Evolutionary conservation across 2,329 filamentous ascomycete genomes (phyloP), one percentile per base, ranked within the genome.

Genomic region (Cercospora berteroae): DNA sequence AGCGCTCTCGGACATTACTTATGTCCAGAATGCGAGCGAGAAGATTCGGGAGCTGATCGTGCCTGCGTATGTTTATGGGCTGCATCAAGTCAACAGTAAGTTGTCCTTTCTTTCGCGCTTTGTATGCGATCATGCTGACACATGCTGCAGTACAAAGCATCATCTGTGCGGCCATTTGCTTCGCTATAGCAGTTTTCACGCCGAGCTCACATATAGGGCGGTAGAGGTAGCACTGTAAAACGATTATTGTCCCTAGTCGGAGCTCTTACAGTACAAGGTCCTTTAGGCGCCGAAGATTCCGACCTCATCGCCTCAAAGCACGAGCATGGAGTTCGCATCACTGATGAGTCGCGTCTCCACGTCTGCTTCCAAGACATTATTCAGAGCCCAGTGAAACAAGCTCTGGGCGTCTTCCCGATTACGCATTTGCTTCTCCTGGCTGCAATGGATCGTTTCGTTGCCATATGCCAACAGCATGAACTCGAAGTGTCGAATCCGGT

Each of bases 1-100:
- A 18, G 80, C 80, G 1, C 76, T 80, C 29, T 78, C 77, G 0
- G 78, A 81, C 60, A 79, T 81, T 8, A 74, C 76, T 1, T 83
- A 81, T 65, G 78, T 83, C 5, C 73, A 72, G 39, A 66, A 71
- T 12, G 67, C 72, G 16, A 68, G 63, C 23, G 64, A 69, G 9
- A 44, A 65, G 16, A 69, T 75, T 2, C 61, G 71, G 25, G 50
- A 65, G 12, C 59, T 73, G 27, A 60, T 76, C 10, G 66, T 76
- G n/a, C 74, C 74, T 8, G 70, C 71, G 6, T 75, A 73, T 63
- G 72, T 76, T 9, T 48, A 69, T 25, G 64, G 69, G 12, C 71
- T 76, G 56, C 74, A 74, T 59, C 66, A 70, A 20, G 73, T 75
- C 27, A 75, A 72, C 56, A 8, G 74, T 76, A 63, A 67, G 74